Evolutionary conservation across 75 land plant genomes (phyloP), one percentile per base, ranked within the genome.

Genomic region (Selaginella tamariscina): DNA sequence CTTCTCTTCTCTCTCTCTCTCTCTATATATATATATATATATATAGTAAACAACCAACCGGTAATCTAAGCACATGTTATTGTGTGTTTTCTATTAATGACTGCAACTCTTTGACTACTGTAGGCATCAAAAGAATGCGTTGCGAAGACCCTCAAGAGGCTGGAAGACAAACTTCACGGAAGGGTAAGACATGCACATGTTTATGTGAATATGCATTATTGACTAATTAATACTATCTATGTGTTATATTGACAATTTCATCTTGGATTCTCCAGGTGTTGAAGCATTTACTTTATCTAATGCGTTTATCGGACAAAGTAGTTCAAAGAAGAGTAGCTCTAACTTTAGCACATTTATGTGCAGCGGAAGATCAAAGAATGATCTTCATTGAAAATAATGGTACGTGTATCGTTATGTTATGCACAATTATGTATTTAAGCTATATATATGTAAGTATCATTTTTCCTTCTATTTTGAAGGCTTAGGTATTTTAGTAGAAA

Each of bases 91-190:
- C 20, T 11, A 49, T 49, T 49, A 49, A 49, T 49, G 54, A 49
- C 20, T 49, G 54, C 54, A 49, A 11, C n/a, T n/a, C n/a, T n/a
- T n/a, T n/a, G n/a, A n/a, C 31, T 63, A 15, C 54, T 76, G 69
- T 78, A 95, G 99, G 84, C 87, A 64, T 87, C 99, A 67, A 95
- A 84, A 39, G 96, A 95, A 73, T 95, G 96, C 82, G 89, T 90
- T 2, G 80, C 91, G 54, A 90, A 82, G 62, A 91, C 96, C 24
- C 72, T 95, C 68, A 86, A 90, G 65, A 87, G 99, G 79, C 69
- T 95, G 29, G 92, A 95, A 74, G 96, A 95, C 63, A 95, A 90
- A 73, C 82, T 91, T 32, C 79, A 87, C 73, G 96, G 96, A 60
- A 71, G 89, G 54, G 99, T 94, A 81, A 73, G 94, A 65, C 71